Base-by-base conservation (phyloP, 176 grass and related monocot genomes). In the Themeda triandra region DNA sequence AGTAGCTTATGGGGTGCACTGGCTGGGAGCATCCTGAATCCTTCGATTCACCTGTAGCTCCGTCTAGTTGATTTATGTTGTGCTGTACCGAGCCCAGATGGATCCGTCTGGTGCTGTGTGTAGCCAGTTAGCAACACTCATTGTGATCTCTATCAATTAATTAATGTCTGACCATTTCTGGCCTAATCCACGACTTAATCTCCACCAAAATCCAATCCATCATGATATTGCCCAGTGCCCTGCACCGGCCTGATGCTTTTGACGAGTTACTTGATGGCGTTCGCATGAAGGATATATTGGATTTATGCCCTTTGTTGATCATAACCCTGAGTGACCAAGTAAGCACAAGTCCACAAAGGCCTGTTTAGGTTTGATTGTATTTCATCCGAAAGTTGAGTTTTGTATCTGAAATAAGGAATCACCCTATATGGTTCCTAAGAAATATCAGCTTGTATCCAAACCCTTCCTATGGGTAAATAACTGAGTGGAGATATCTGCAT, bases 161-260 rank as follows among this genome's bases (percentile, higher is more conserved):
- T 67, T 37, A 4, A 41, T 49, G 69, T 73, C 58, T 76, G 60
- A 33, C 79, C 70, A 79, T 83, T 86, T 83, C 73, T 80, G 5
- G 31, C 66, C 66, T 86, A 88, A 90, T 88, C 59, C 60, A 87
- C 10, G 63, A 71, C 45, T 62, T 73, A 71, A 64, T 85, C 17
- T 58, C 42, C 18, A 60, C 65, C 39, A 35, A 69, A 69, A 89
- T 86, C 82, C n/a, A 30, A 88, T 18, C 68, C 37, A 51, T 45
- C 64, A 63, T 33, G 49, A 83, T 79, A 60, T 65, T 27, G 11
- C 76, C 67, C n/a, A 12, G 10, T 25, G 56, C 8, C n/a, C 56
- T 70, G 53, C 14, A 83, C 59, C 32, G 32, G 15, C 54, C 72
- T 62, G 29, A 82, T 3, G 51, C 73, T 80, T 75, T 56, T 13